Evolutionary conservation across 2,329 filamentous ascomycete genomes (phyloP), one percentile per base, ranked within the genome.

Genomic region (Xylaria digitata): DNA sequence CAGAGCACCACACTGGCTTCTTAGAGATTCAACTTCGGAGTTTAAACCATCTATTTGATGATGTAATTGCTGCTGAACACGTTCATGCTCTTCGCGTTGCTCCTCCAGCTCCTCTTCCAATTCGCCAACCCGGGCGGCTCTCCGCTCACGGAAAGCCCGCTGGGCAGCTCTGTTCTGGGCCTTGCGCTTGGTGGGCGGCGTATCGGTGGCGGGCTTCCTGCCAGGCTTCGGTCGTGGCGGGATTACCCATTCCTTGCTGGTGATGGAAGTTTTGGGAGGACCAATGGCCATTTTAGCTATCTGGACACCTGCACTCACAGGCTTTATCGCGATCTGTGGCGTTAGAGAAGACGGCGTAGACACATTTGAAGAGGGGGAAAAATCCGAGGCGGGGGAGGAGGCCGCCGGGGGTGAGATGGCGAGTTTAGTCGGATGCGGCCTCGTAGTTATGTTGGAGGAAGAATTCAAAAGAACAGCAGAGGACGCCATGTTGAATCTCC

Each of bases 111-210:
- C 86, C 72, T 90, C 87, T 77, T 92, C 89, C 37, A 92, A 81
- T 76, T 91, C 94, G 45, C 91, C 90, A 6, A 97, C 92, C 45
- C 93, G 91, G 26, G 93, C 92, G 1, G 93, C 93, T 70, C 95
- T 88, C 65, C 95, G 86, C 80, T 97, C 94, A 40, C 95, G 87
- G 80, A 98, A 98, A 0, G 92, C 93, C 65, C 95, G 86, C 81
- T 98, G 95, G 2, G 95, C 95, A 53, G 93, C 92, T 67, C 96
- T 88, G 79, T 98, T 98, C 82, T 98, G 96, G 1, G 93, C 92
- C 83, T 97, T 96, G 71, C 96, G 89, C 82, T 97, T 97, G 49
- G 94, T 97, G 1, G 92, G 92, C 15, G 94, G 94, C 59, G 94
- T 96, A 77, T 97, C 94, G 42, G 93, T 96, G 53, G 93, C 93